Evolutionary conservation across 768 basidiomycete species (phyloP), one percentile per base, ranked within the genome.

Genomic region (Amylocystis lapponica): DNA sequence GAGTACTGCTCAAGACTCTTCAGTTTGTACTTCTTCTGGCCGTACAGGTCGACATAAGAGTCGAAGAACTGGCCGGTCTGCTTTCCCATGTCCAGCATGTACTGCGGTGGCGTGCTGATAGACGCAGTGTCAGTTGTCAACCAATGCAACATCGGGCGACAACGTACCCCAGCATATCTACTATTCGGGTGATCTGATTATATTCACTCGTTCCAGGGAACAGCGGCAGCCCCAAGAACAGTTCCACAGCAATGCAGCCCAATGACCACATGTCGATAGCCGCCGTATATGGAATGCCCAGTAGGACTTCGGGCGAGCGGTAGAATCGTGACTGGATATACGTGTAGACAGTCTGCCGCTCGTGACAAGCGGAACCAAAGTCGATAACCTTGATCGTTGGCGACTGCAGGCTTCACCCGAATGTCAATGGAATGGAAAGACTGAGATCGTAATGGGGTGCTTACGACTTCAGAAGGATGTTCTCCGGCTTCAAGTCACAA

Each of bases 241-340:
- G 79, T 61, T 99, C 96, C 22, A 98, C 95, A 5, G 94, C 96
- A 48, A 99, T 99, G 59, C 96, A 98, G 3, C 96, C 96, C 46
- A 99, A 67, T 14, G 90, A 94, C 96, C 96, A 99, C 93, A 99
- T 97, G 64, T 99, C 96, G 66, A 99, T 98, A 10, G 90, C 74
- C 10, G 92, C 82, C 19, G 86, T 94, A 63, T 99, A 98, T 11
- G 93, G 83, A 62, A 97, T 82, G 12, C 93, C 93, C 20, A 99
- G 73, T 22, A 99, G 74, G 14, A 99, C 96, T 67, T 99, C 96
- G 11, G 96, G 96, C 2, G 91, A 95, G 33, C 96, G 87, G 63
- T 99, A 99, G 70, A 99, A 99, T 38, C 96, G 79, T 8, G 94
- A 97, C 60, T 99, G 96, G 61, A 99, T 98, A 67, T 99, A 99